Conservation (phyloP, 331 rosid genomes). For the Spiraea crenata region DNA sequence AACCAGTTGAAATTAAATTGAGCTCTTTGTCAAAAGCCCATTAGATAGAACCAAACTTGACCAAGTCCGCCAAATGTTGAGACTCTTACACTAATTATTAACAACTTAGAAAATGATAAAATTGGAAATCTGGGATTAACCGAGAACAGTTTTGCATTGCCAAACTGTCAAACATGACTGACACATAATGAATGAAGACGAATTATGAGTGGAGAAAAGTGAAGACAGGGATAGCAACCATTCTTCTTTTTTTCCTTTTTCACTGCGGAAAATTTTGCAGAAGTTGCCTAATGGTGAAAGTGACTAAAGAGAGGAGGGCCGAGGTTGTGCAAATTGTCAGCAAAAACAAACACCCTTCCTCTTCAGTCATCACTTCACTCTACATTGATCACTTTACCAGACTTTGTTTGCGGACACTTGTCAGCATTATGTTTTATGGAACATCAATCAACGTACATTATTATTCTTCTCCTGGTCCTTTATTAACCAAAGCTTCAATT, state of each 20-base stretch:
- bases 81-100: no score
- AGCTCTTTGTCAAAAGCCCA: not conserved
- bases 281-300: slow-evolving; percentile 14
- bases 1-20: not conserved
- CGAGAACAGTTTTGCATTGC: not conserved
- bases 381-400: not conserved
- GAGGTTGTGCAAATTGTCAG: slow-evolving; percentile 31
- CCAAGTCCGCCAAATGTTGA: no score
- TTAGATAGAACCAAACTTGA: no score
- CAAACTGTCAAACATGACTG: not conserved
- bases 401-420: not conserved
- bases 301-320: slow-evolving; percentile 23
- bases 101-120: no score
- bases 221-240: not conserved
- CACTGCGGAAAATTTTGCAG: no score
- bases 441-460: no score
- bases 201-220: not conserved
- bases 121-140: no score
- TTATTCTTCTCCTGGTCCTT: not conserved
- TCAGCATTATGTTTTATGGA: no score
- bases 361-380: not conserved
- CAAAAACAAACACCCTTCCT: not conserved
- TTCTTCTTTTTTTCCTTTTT: slow-evolving; percentile 5
- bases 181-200: not conserved
- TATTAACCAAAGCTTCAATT: not conserved